These are phyloP conservation scores for Leishmania martiniquensis DNA, from an alignment of 208 protist genomes.

Conservation along the genomic window DNA sequence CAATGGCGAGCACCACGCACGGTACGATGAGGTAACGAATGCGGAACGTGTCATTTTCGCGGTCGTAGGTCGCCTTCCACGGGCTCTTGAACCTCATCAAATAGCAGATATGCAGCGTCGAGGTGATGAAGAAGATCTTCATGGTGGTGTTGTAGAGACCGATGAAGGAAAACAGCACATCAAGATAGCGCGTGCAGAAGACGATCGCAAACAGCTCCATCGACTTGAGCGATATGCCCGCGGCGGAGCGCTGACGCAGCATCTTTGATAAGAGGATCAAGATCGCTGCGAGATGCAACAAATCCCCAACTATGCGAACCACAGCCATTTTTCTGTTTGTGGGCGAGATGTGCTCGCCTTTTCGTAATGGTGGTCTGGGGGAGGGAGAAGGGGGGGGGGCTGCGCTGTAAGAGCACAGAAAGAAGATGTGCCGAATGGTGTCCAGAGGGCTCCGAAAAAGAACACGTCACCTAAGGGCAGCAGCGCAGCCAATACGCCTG, in stretches of 20 bases:
- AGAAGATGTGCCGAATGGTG: background rate
- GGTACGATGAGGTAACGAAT: conserved; percentile 91
- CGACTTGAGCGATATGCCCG: conserved; percentile 95
- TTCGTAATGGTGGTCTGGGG: background rate
- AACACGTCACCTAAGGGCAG: background rate
- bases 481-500: background rate
- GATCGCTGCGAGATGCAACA: conserved; percentile 93
- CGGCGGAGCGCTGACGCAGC: conserved; percentile 75
- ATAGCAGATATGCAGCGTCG: conserved; percentile 91
- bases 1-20: conserved; percentile 66
- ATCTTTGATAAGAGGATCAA: conserved; percentile 95
- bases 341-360: background rate
- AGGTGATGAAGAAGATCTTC: conserved; percentile 95
- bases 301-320: conserved; percentile 91
- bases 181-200: conserved; percentile 95
- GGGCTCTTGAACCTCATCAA: conserved; percentile 91
- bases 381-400: background rate
- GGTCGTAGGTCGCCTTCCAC: conserved; percentile 93
- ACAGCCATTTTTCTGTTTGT: conserved; percentile 69
- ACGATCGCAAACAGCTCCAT: conserved; percentile 94
- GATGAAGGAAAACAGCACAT: conserved; percentile 86
- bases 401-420: too few relatives aligned
- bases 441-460: background rate
- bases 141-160: conserved; percentile 94
- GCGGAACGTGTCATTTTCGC: conserved; percentile 90